These are phyloP conservation scores for Yamadazyma mexicana DNA, from an alignment of 1,139 yeast species.

Conservation along the genomic window DNA sequence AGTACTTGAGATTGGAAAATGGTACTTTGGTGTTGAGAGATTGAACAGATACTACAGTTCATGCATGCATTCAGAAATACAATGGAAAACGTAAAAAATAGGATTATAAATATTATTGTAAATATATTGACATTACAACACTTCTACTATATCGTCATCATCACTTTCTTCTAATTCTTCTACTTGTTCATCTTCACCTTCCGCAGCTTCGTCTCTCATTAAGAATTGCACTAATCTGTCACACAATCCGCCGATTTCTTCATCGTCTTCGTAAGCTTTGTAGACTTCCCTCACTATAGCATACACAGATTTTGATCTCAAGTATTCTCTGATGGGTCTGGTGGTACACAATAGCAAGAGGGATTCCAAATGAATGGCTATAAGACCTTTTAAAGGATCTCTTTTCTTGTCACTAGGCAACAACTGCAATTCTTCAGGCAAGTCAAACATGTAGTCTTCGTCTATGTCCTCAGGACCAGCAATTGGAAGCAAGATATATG, in stretches of 20 bases:
- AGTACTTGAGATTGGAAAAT: constrained; percentile 64
- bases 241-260: constrained; percentile 65
- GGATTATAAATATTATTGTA: background rate
- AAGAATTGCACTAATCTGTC: constrained; percentile 81
- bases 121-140: constrained; percentile 28
- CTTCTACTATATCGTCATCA: constrained; percentile 53
- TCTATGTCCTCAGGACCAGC: constrained; percentile 82
- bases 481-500: constrained; percentile 79
- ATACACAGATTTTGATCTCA: constrained; percentile 79
- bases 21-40: constrained; percentile 65
- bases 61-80: background rate
- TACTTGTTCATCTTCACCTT: constrained; percentile 22
- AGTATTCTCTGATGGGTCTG: constrained; percentile 64
- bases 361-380: constrained; percentile 74
- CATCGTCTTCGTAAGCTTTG: constrained; percentile 57
- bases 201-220: constrained; percentile 82
- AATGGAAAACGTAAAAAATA: background rate
- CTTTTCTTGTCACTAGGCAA: constrained; percentile 74
- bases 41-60: constrained; percentile 7
- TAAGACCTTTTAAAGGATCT: constrained; percentile 67
- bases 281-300: constrained; percentile 84
- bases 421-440: constrained; percentile 87
- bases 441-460: constrained; percentile 77
- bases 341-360: constrained; percentile 77
- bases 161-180: constrained; percentile 31